Base-by-base conservation (phyloP, 768 basidiomycete species). In the Collybia mongolica region DNA sequence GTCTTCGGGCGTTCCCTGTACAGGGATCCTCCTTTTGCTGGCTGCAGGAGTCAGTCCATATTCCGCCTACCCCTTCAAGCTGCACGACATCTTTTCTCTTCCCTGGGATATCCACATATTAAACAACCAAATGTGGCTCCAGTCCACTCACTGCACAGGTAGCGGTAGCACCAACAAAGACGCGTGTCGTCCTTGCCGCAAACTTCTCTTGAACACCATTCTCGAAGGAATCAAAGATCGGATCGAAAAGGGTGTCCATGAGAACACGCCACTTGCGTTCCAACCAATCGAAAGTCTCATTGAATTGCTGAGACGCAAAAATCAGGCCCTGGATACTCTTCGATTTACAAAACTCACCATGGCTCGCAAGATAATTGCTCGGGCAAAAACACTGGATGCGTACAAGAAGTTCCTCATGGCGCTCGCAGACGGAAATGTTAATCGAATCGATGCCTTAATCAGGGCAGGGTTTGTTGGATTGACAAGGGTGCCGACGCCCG, bases 271-370 rank as follows among this genome's bases (percentile, higher is more conserved):
- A 6, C 19, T 24, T 5, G 39, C 44, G 1, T 56, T 15, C 26
- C 49, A 52, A 28, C 49, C 54, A 0, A 48, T 56, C 14, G 43
- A 44, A 15, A 44, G 51, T 6, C 47, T 56, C 2, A 38, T 53
- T 2, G 12, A 29, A 23, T 20, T 41, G 3, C 6, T 56, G 1
- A 1, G 38, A 1, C 6, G 15, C 17, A 49, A 42, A 6, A 29
- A 28, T n/a, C 39, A 56, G 7, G 8, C 7, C 8, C 39, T 41
- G n/a, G 15, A 41, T 41, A 15, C 15, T 9, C 15, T 41, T 6
- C 39, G 5, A 41, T 9, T 41, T 9, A 41, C 39, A 41, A 41
- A 41, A 15, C 39, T 9, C 15, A 41, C 39, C 39, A 41, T 41
- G n/a, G 19, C 39, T 19, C 39, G 17, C 19, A 40, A 18, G 14